Base-by-base conservation (phyloP, 108 stramenopile genomes). In the Cylindrotheca fusiformis region DNA sequence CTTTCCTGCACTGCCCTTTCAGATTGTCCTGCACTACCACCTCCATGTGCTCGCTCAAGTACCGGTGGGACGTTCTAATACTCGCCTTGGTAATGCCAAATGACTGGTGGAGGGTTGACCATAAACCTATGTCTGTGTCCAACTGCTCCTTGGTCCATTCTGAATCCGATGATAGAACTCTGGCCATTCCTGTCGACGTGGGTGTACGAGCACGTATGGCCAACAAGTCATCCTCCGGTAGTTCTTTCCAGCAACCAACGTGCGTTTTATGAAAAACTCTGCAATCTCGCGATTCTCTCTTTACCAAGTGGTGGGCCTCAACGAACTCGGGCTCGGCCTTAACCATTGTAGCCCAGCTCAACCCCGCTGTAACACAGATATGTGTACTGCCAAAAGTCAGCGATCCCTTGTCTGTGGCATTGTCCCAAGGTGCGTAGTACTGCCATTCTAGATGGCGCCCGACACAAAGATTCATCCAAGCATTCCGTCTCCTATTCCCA, bases 11-110 rank as follows among this genome's bases (percentile, higher is more conserved):
- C 63, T 88, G 87, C 2, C 87, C 87, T 45, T 63, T 72, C 0
- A 83, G 69, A 73, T 88, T 88, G 47, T 88, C 87, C 54, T 51
- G 58, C 2, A 75, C 79, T 61, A 88, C 84, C 30, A 80, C 74
- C 52, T 56, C 63, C 46, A 85, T 47, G 58, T 88, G 75, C 8
- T 78, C 48, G 8, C 67, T 72, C 30, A 88, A 57, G 58, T 79
- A 85, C 19, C 57, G 48, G 24, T 78, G 72, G 20, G 79, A 70
- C 17, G 25, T 23, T 46, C 48, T 24, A 32, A 79, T 70, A 18
- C 65, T 51, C 36, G 58, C 68, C 48, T 58, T 58, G 12, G 30
- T 21, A 20, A 88, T 59, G 0, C 71, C 67, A 62, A 81, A 88
- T 17, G 75, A 61, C 60, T 57, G 66, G 48, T 48, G 30, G 14